Percentiles rank a stretch among this genome's conserved stretches.
These are phyloP conservation scores for Capsicum rhomboideum DNA, from an alignment of 257 asterid species.

Conservation along the genomic window DNA sequence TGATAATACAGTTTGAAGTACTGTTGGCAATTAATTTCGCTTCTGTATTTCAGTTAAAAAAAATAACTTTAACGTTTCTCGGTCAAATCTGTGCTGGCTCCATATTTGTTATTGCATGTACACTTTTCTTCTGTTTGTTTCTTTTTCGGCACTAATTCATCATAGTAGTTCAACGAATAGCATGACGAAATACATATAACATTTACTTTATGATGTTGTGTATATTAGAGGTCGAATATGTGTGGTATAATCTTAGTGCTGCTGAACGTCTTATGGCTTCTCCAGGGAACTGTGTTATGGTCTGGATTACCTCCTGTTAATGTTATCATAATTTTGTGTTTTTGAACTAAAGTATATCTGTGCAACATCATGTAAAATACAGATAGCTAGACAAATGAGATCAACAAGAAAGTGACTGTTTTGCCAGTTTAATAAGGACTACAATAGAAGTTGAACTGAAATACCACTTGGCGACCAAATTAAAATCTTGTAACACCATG, in stretches of 20 bases:
- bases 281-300: background rate
- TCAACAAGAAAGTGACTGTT: background rate
- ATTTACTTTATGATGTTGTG: background rate
- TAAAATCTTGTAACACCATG: background rate
- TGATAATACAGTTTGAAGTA: background rate
- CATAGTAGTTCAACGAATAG: background rate
- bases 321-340: background rate
- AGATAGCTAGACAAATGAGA: background rate
- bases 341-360: background rate
- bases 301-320: background rate
- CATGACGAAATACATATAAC: background rate
- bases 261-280: background rate
- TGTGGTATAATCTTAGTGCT: background rate
- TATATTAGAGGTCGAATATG: background rate
- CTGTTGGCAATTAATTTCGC: background rate
- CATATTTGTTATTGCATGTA: slow-evolving; percentile 1
- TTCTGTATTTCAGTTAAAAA: background rate
- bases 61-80: background rate
- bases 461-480: background rate
- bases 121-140: background rate
- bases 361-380: background rate
- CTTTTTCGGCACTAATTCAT: background rate
- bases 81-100: background rate
- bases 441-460: background rate
- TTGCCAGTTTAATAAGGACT: background rate